Evolutionary conservation across 2,329 filamentous ascomycete genomes (phyloP).

Genomic region (Torrubiella hemipterigena): DNA sequence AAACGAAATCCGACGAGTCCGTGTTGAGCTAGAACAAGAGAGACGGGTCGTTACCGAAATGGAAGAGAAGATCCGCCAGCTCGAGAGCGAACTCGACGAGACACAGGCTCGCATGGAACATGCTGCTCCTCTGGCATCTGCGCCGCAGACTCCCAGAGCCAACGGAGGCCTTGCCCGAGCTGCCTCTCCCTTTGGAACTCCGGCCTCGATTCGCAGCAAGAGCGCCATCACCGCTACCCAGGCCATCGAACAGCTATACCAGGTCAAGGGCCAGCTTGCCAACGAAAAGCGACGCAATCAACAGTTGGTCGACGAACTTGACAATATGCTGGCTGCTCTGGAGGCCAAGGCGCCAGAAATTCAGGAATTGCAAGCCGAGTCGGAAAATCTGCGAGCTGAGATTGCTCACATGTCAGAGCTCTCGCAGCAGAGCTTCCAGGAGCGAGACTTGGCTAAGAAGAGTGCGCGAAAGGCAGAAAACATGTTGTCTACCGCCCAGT

Average conservation of each 20-base stretch:
- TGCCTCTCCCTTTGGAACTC: slow-evolving; percentile 51
- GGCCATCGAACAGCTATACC: slow-evolving; percentile 51
- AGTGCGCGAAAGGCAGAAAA: slow-evolving; percentile 67
- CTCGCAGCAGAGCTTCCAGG: slow-evolving; percentile 69
- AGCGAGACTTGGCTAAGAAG: slow-evolving; percentile 68
- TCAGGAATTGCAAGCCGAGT: slow-evolving; percentile 71
- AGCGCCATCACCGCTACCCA: slow-evolving; percentile 47
- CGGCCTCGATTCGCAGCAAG: slow-evolving; percentile 44
- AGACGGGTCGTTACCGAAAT: slow-evolving; percentile 32
- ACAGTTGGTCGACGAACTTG: slow-evolving; percentile 63
- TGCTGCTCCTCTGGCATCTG: slow-evolving; percentile 29
- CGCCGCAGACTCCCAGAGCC: slow-evolving; percentile 47
- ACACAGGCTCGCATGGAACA: slow-evolving; percentile 37
- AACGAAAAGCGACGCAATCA: slow-evolving; percentile 63
- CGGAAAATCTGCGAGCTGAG: slow-evolving; percentile 67
- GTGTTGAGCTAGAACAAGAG: slow-evolving; percentile 44
- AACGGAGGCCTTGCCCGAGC: slow-evolving; percentile 43
- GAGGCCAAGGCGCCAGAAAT: slow-evolving; percentile 82
- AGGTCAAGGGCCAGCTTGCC: slow-evolving; percentile 60
- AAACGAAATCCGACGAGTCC: slow-evolving; percentile 42
- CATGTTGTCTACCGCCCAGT: slow-evolving; percentile 49
- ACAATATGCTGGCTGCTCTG: slow-evolving; percentile 74
- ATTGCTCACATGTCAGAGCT: slow-evolving; percentile 76
- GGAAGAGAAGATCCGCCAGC: slow-evolving; percentile 35
- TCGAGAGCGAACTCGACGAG: slow-evolving; percentile 42